Evolutionary conservation across 495 filamentous ascomycete genomes (phyloP), one percentile per base, ranked within the genome.

Genomic region (Xanthoparmelia taractica): DNA sequence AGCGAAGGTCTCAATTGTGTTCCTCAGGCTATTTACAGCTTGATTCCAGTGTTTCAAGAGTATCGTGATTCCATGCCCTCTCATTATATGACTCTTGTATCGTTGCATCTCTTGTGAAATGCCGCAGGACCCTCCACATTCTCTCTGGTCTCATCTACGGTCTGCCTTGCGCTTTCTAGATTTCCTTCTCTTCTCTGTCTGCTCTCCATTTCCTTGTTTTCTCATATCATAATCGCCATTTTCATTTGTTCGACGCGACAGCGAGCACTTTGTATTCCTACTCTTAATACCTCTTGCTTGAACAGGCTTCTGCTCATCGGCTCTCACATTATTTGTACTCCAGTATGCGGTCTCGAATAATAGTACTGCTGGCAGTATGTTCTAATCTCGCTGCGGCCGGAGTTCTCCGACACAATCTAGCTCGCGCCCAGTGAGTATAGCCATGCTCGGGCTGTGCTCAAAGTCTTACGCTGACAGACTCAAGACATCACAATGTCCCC

Each of bases 281-380:
- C n/a, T 62, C 47, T 54, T n/a, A 55, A 27, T 56, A 55, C 20
- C 60, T 58, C 33, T 40, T 27, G 20, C 15, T 55, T 54, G 37
- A 38, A 29, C 60, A 52, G 60, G 40, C 29, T 59, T 65, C 41
- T 61, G 41, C 61, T 61, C 54, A 27, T 27, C 43, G 27, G 27
- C 29, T 65, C 23, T 47, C 64, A 36, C 55, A 25, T 43, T 63
- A 41, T 52, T 58, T 63, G 34, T 11, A 31, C n/a, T 31, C 23
- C 61, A 60, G 33, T 27, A 70, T 70, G 68, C 64, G 38, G 29
- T 63, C 34, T 27, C 48, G 59, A 18, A 60, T 61, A 57, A 11
- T 66, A 27, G 48, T 71, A 67, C 60, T 71, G 62, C 67, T 67
- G 65, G 67, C 65, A 67, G 69, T 69, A 47, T 61, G 55, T 59